These are phyloP conservation scores for Teunomyces pallodes DNA, from an alignment of 805 yeast genomes.

Conservation along the genomic window DNA sequence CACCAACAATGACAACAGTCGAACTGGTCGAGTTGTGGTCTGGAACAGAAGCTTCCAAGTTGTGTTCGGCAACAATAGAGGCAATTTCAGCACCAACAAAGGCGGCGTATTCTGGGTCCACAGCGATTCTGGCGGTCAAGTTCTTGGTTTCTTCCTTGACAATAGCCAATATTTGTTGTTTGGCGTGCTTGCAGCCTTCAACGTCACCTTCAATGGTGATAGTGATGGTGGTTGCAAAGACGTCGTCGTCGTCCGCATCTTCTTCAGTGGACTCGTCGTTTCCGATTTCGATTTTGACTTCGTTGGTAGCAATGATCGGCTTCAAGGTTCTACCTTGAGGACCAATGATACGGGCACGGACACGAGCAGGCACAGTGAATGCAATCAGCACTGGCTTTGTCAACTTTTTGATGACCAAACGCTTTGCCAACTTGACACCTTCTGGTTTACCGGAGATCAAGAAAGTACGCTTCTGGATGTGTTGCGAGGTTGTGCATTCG, in stretches of 20 bases:
- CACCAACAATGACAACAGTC: conserved; percentile 60
- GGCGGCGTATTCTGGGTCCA: conserved; percentile 44
- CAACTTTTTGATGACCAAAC: conserved; percentile 70
- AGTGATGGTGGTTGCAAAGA: conserved; percentile 56
- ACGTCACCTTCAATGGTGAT: conserved; percentile 79
- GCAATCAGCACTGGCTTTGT: conserved; percentile 66
- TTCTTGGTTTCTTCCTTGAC: conserved; percentile 72
- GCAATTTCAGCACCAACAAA: conserved; percentile 37
- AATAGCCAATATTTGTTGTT: conserved; percentile 62
- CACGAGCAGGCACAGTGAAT: conserved; percentile 70
- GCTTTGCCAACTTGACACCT: conserved; percentile 66
- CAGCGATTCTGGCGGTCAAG: conserved; percentile 48
- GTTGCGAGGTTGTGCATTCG: conserved; percentile 78
- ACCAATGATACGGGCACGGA: conserved; percentile 81
- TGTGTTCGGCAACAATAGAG: conserved; percentile 18
- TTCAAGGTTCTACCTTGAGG: conserved; percentile 79
- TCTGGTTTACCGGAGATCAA: conserved; percentile 73
- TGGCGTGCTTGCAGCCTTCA: conserved; percentile 78
- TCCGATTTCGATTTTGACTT: conserved; percentile 70
- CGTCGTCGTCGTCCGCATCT: conserved; percentile 50
- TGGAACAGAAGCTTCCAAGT: conserved; percentile 36
- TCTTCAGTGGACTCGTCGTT: conserved; percentile 28
- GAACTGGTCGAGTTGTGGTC: conserved; percentile 34
- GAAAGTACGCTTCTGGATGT: conserved; percentile 76
- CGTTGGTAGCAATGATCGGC: conserved; percentile 69